Evolutionary conservation across 169 alveolate species (phyloP).

Genomic region (Babesia ovata): DNA sequence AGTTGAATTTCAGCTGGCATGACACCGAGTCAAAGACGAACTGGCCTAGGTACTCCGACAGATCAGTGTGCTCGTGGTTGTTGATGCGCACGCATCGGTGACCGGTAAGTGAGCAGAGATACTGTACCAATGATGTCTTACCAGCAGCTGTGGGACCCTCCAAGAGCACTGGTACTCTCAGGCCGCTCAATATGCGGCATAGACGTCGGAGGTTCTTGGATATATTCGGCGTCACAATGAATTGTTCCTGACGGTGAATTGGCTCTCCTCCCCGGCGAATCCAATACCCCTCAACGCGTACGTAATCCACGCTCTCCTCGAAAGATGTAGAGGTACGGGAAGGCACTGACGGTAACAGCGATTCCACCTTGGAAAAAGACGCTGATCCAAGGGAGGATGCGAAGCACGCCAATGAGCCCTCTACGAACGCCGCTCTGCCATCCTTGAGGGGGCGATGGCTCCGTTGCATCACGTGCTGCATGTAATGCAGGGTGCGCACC

Average conservation of each 20-base stretch:
- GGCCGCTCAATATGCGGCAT: constrained; percentile 90
- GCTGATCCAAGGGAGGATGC: constrained; percentile 54
- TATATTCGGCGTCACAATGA: constrained; percentile 89
- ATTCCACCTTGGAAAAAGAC: constrained; percentile 37
- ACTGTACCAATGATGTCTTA: constrained; percentile 96
- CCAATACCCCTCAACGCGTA: constrained; percentile 61
- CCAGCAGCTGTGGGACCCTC: constrained; percentile 99
- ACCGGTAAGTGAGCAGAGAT: constrained; percentile 91
- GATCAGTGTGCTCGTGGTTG: constrained; percentile 98
- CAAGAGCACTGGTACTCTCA: constrained; percentile 95
- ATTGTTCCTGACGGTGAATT: constrained; percentile 60
- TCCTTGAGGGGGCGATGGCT: constrained; percentile 40
- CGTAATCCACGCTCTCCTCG: constrained; percentile 38
- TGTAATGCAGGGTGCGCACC: constrained; percentile 50
- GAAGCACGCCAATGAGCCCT: constrained; percentile 45
- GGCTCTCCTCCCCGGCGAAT: constrained; percentile 45
- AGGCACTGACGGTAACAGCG: constrained; percentile 27
- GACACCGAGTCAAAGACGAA: constrained; percentile 89
- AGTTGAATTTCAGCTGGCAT: constrained; percentile 91
- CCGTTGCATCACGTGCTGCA: constrained; percentile 32
- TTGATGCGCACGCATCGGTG: constrained; percentile 96
- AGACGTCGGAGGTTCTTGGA: constrained; percentile 85
- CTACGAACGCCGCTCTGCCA: constrained; percentile 35
- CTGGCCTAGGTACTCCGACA: constrained; percentile 98
- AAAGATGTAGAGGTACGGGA: neutral